Base-by-base conservation (phyloP, 1,284 basidiomycete species). In the Cryptococcus hybrid region DNA sequence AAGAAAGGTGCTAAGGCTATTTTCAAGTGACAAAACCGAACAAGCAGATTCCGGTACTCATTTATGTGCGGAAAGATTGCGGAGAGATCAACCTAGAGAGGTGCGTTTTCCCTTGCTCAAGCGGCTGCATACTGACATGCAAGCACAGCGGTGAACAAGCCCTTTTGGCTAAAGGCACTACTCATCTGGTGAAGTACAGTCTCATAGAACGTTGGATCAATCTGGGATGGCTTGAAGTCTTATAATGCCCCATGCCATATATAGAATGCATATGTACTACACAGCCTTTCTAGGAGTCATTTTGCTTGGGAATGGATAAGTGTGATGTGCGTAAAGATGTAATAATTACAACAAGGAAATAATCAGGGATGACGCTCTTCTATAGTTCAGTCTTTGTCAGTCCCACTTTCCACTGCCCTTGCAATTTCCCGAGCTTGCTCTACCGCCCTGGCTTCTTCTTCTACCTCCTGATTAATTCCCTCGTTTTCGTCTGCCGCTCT, bases 11-110 rank as follows among this genome's bases (percentile, higher is more conserved):
- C 13, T 13, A 39, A 38, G 5, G n/a, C 2, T 42, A 44, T 24
- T 52, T 7, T 15, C 46, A 70, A 93, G 91, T 91, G 9, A 81
- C 86, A 0, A 81, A 84, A 63, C 91, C 92, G 1, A 87, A 92
- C 68, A 85, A 83, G 64, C 80, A 82, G 9, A 81, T 83, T 0
- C 85, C 89, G 0, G 89, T 95, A 1, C 88, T 94, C 68, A 86
- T 88, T 1, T 88, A 87, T 71, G 89, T 89, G 9, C 80, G 86
- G 15, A 79, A 82, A 54, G 81, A 83, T 52, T 90, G 90, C 74
- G 85, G 86, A 1, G 84, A 85, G 6, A 82, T 91, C 48, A 79
- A 80, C 37, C 77, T 92, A 15, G 87, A 87, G 40, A 86, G 89
- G 91, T 93, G 55, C 61, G 74, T 69, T 6, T 45, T 39, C 54